phyloP scores from a whole-genome alignment of 2,329 filamentous ascomycete genomes.

The Aspergillaceae sp. region DNA sequence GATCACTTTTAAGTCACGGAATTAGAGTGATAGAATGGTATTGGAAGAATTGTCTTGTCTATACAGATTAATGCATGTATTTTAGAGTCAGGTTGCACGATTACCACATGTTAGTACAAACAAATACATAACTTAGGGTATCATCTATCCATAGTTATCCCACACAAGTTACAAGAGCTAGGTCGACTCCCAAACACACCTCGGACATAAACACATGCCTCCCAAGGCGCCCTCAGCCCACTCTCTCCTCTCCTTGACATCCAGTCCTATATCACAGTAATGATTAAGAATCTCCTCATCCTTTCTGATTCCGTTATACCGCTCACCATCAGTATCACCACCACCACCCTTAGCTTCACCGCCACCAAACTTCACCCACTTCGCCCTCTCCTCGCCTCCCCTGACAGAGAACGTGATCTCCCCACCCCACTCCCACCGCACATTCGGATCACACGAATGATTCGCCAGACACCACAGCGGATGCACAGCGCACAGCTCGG shows the following conservation, averaged over 20 bases:
- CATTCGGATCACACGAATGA: constrained; percentile 91
- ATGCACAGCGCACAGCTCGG: constrained; percentile 88
- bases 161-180: background rate
- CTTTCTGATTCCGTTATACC: constrained; percentile 52
- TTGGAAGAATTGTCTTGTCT: too few relatives aligned
- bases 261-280: constrained; percentile 79
- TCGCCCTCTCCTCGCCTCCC: constrained; percentile 24
- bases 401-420: constrained; percentile 34
- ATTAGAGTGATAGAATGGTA: background rate
- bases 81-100: background rate
- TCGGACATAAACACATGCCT: constrained; percentile 75
- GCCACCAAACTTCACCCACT: constrained; percentile 24
- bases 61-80: background rate
- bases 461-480: constrained; percentile 95
- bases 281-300: constrained; percentile 87
- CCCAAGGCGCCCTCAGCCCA: constrained; percentile 85
- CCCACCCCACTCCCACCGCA: constrained; percentile 80
- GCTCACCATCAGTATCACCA: constrained; percentile 37
- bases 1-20: constrained; percentile 4
- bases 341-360: constrained; percentile 12
- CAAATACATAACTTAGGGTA: too few relatives aligned
- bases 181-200: constrained; percentile 65
- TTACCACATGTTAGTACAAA: too few relatives aligned
- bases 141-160: too few relatives aligned
- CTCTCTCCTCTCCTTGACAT: constrained; percentile 71